These are phyloP conservation scores for Candida sp. DNA, from an alignment of 1,139 yeast species.

Conservation along the genomic window DNA sequence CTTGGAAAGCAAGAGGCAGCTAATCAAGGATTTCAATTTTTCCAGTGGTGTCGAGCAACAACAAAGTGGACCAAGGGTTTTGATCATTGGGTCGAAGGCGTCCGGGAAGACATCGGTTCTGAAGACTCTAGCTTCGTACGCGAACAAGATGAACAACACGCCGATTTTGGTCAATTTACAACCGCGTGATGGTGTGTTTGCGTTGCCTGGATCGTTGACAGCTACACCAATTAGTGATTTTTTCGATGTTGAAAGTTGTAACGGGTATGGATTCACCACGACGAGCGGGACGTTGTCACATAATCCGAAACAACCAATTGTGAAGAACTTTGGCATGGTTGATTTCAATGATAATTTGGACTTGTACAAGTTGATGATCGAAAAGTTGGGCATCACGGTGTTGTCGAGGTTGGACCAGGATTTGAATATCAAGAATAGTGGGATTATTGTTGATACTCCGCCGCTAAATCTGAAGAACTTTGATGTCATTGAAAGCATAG, in stretches of 20 bases:
- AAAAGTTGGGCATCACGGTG: slow-evolving; percentile 64
- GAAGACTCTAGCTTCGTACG: slow-evolving; percentile 75
- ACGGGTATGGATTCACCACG: slow-evolving; percentile 82
- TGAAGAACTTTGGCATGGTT: slow-evolving; percentile 79
- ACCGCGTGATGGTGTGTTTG: slow-evolving; percentile 78
- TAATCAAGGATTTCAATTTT: slow-evolving; percentile 28
- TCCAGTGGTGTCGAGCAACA: slow-evolving; percentile 16
- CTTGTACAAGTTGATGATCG: slow-evolving; percentile 59
- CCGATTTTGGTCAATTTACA: slow-evolving; percentile 83
- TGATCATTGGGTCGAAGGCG: slow-evolving; percentile 73
- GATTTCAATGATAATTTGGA: slow-evolving; percentile 60
- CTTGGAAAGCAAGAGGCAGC: slow-evolving; percentile 63
- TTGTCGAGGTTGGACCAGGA: slow-evolving; percentile 65
- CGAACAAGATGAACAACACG: slow-evolving; percentile 66
- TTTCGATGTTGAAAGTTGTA: slow-evolving; percentile 72
- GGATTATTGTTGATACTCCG: slow-evolving; percentile 86
- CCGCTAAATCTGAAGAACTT: slow-evolving; percentile 55
- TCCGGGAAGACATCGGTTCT: slow-evolving; percentile 82
- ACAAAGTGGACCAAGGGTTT: slow-evolving; percentile 62
- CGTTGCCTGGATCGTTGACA: slow-evolving; percentile 84
- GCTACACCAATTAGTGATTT: slow-evolving; percentile 86
- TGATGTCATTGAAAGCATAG: slow-evolving; percentile 58
- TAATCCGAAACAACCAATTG: slow-evolving; percentile 91
- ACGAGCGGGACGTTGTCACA: slow-evolving; percentile 87
- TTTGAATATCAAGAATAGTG: slow-evolving; percentile 50